Conservation (phyloP, 352 stramenopile species). For the Globisporangium carolinianum region DNA sequence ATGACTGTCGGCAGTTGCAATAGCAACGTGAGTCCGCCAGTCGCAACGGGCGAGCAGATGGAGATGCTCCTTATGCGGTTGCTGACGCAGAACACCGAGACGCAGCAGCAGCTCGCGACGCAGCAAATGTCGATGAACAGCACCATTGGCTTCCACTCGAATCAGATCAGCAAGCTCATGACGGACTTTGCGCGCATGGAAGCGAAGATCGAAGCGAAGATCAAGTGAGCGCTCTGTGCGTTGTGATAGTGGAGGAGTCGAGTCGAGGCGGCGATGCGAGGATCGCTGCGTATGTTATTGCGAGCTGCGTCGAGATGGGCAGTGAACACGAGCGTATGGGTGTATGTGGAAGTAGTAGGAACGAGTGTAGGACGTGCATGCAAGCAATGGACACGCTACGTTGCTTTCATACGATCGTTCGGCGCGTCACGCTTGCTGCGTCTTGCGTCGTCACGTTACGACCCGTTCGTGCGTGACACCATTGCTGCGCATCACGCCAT, state of each 20-base stretch:
- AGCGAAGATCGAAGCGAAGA: conserved; percentile 58
- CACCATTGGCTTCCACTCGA: conserved; percentile 58
- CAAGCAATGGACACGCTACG: too few species aligned
- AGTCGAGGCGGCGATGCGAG: neutral
- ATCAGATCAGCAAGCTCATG: conserved; percentile 74
- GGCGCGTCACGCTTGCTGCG: too few species aligned
- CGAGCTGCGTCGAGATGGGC: neutral
- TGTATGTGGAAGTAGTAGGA: neutral
- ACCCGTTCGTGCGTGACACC: too few species aligned
- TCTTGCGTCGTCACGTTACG: too few species aligned
- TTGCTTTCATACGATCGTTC: neutral
- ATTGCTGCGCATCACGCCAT: too few species aligned
- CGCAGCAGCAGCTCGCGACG: conserved; percentile 70
- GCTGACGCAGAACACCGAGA: conserved; percentile 78
- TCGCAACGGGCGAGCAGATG: conserved; percentile 32
- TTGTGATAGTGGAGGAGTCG: neutral
- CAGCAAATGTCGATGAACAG: conserved; percentile 67
- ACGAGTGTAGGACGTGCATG: too few species aligned
- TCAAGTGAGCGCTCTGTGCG: conserved; percentile 13
- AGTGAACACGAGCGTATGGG: neutral
- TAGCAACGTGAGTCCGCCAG: neutral
- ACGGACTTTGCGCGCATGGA: conserved; percentile 69
- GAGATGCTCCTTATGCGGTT: conserved; percentile 72
- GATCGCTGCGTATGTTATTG: neutral
- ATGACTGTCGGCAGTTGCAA: neutral